A percentile compares a stretch with the other conserved stretches of the same genome.
These are phyloP conservation scores for Xylariales sp. DNA, from an alignment of 2,329 filamentous ascomycete species.

Conservation along the genomic window DNA sequence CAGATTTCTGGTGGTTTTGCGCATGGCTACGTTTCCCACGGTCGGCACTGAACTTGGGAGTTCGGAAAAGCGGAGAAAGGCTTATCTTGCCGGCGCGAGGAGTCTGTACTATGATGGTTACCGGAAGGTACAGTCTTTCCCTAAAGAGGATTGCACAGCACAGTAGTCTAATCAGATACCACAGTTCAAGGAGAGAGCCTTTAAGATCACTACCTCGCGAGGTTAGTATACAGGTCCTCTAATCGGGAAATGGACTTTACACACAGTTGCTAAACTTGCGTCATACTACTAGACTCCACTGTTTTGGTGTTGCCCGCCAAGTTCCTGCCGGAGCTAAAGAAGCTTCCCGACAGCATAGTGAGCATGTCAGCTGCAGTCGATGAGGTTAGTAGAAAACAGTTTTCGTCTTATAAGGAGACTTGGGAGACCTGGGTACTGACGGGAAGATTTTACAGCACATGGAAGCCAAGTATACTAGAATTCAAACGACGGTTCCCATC, in stretches of 20 bases:
- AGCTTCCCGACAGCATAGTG: too few species aligned
- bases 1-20: not conserved
- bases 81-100: conserved; percentile 12
- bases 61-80: conserved; percentile 16
- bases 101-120: conserved; percentile 19
- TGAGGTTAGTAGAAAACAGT: not conserved
- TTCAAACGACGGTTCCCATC: conserved; percentile 1
- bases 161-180: too few species aligned
- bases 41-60: conserved; percentile 15
- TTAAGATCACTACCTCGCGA: conserved; percentile 3
- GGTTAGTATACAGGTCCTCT: not conserved
- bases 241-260: too few species aligned
- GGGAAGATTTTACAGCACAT: not conserved
- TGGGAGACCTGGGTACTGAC: not conserved
- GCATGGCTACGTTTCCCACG: conserved; percentile 10
- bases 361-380: conserved; percentile 1
- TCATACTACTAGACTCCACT: too few species aligned
- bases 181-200: conserved; percentile 17
- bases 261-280: too few species aligned
- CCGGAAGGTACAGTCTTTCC: too few species aligned
- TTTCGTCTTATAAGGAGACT: too few species aligned
- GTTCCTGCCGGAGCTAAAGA: too few species aligned
- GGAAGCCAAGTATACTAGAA: conserved; percentile 2
- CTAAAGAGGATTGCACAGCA: too few species aligned
- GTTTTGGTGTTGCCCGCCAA: too few species aligned